phyloP scores from a whole-genome alignment of 768 basidiomycete genomes.

The Phanerodontia chrysosporium region DNA sequence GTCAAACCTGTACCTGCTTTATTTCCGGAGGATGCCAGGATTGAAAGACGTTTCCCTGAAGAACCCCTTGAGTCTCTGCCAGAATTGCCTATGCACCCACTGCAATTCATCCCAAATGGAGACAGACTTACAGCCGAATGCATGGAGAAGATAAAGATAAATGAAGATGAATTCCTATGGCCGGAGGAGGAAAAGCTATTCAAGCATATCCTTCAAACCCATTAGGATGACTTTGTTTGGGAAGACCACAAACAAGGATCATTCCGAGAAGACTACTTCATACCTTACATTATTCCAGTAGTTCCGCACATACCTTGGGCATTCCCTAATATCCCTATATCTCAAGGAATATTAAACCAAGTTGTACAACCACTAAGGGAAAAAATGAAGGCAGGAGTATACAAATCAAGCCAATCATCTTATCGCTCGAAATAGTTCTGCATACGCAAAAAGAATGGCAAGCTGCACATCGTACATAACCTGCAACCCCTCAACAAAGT shows the following conservation, averaged over 20 bases:
- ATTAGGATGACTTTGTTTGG: slow-evolving; percentile 18
- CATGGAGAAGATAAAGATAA: slow-evolving; percentile 21
- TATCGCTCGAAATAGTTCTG: slow-evolving; percentile 37
- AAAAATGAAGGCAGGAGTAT: slow-evolving; percentile 33
- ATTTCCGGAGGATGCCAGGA: slow-evolving; percentile 29
- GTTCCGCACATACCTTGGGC: slow-evolving; percentile 34
- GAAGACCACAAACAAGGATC: slow-evolving; percentile 18
- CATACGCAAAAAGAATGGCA: slow-evolving; percentile 33
- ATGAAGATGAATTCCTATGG: slow-evolving; percentile 23
- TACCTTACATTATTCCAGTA: slow-evolving; percentile 27
- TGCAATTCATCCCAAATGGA: slow-evolving; percentile 25
- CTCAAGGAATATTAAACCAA: slow-evolving; percentile 26
- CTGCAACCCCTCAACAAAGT: slow-evolving; percentile 36
- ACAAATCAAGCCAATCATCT: slow-evolving; percentile 31
- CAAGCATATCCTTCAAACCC: slow-evolving; percentile 11
- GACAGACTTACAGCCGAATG: slow-evolving; percentile 20
- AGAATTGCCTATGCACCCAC: slow-evolving; percentile 25
- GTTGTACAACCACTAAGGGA: slow-evolving; percentile 28
- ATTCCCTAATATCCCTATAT: slow-evolving; percentile 32
- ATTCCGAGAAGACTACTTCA: slow-evolving; percentile 21
- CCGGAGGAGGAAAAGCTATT: slow-evolving; percentile 27
- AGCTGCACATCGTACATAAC: slow-evolving; percentile 32
- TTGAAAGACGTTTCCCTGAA: slow-evolving; percentile 26
- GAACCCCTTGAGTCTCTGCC: slow-evolving; percentile 32
- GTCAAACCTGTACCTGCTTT: slow-evolving; percentile 6